Evolutionary conservation across 345 rosid species (phyloP).

Genomic region (Luvunga scandens): DNA sequence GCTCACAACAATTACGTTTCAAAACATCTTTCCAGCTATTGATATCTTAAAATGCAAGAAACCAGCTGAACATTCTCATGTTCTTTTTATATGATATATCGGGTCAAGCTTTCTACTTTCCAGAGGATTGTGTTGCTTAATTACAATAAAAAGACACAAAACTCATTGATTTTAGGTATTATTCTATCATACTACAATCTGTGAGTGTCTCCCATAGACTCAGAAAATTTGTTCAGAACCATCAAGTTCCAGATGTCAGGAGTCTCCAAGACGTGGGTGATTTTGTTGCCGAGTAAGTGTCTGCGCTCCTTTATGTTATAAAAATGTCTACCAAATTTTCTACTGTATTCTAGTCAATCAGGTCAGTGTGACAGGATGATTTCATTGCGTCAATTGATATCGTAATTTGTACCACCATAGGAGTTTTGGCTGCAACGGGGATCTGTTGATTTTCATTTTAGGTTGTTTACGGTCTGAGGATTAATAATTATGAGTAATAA

Average conservation of each 20-base stretch:
- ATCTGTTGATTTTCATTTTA: not conserved
- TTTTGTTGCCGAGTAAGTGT: too few species aligned
- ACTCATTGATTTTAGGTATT: too few species aligned
- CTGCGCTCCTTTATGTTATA: not conserved
- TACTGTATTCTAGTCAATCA: not conserved
- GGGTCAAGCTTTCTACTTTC: constrained; percentile 93
- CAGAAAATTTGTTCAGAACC: too few species aligned
- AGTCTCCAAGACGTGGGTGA: too few species aligned
- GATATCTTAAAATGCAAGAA: constrained; percentile 47
- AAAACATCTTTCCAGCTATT: too few species aligned
- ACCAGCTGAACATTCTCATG: constrained; percentile 9
- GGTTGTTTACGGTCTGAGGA: not conserved
- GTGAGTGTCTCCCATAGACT: too few species aligned
- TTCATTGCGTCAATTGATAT: not conserved
- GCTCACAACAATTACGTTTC: constrained; percentile 72
- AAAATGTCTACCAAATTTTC: not conserved
- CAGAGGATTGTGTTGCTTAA: constrained; percentile 60
- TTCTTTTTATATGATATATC: constrained; percentile 30
- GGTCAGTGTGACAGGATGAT: not conserved
- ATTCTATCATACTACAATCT: too few species aligned
- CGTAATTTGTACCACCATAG: not conserved
- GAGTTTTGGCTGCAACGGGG: not conserved
- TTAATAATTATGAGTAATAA: not conserved
- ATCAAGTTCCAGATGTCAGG: too few species aligned
- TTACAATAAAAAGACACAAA: too few species aligned